Base-by-base conservation (phyloP, 129 eudicot genomes). In the Lactuca sativa region DNA sequence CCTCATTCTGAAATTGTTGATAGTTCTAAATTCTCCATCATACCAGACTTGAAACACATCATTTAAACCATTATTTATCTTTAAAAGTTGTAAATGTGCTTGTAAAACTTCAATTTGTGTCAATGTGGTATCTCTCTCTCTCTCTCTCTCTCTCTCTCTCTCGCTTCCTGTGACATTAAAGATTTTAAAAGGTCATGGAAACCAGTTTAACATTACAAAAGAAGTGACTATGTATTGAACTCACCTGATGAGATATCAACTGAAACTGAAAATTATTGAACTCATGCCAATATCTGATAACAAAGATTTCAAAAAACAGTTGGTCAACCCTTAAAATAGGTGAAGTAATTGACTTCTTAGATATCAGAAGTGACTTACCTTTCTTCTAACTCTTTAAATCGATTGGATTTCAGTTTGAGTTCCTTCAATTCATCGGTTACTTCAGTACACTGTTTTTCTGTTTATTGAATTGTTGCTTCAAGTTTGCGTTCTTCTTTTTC, bases 401-500 rank as follows among this genome's bases (percentile, higher is more conserved):
- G 99, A 63, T 77, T 74, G 41, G 99, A 93, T 57, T 90, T 93
- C 34, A 90, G 52, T 81, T 93, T 95, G 40, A 93, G 81, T 73
- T 93, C 97, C 78, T 93, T 90, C 77, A 90, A 77, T 83, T 93
- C 92, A 16, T 90, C 82, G 17, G 88, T 85, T 78, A 93, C 99
- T 87, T 82, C 88, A 15, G 85, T 79, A 62, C 90, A 87, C 63
- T 93, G 99, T 64, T 90, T 93, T 81, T 93, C 97, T 52, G 99
- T 90, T 78, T 89, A 97, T 74, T 72, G 88, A 73, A 93, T 93
- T 62, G 97, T 97, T 64, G 95, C 97, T 85, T 93, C 99, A 82
- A 93, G 97, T 76, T 90, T 93, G 73, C 86, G 78, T 80, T 93
- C 99, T 80, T 93, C 99, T 77, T 93, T 97, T 78, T 93, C 97